Conservation (phyloP, 805 yeast species). For the Trichomonascus vanleenenianus region DNA sequence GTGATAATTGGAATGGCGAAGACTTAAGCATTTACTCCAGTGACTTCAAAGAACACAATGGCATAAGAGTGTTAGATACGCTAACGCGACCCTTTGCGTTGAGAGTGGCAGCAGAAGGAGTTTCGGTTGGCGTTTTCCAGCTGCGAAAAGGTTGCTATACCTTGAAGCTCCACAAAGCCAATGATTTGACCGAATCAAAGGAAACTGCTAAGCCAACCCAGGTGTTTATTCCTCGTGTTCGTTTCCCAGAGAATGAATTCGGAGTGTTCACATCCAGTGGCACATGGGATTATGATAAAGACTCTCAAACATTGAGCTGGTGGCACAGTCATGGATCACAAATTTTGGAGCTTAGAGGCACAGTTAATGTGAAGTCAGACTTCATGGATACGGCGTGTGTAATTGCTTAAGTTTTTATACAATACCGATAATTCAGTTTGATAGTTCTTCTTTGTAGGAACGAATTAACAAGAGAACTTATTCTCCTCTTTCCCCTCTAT, state of each 20-base stretch:
- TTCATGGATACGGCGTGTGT: too few relatives aligned
- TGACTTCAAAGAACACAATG: constrained; percentile 37
- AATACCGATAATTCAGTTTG: too few relatives aligned
- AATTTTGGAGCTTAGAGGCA: not conserved
- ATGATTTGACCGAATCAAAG: not conserved
- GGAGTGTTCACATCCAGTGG: constrained; percentile 53
- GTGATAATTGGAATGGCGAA: constrained; percentile 88
- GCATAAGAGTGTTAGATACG: constrained; percentile 52
- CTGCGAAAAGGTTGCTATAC: constrained; percentile 4
- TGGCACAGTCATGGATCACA: constrained; percentile 32
- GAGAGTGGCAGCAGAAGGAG: constrained; percentile 25
- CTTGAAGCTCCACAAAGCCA: not conserved
- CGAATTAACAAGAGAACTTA: too few relatives aligned
- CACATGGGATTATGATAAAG: constrained; percentile 29
- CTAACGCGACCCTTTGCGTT: constrained; percentile 64
- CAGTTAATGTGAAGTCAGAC: too few relatives aligned
- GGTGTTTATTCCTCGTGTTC: constrained; percentile 65
- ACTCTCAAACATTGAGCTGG: constrained; percentile 58
- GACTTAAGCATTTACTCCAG: constrained; percentile 80
- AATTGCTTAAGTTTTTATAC: too few relatives aligned
- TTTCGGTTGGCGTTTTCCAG: constrained; percentile 12
- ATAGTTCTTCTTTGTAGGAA: too few relatives aligned
- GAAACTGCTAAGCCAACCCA: constrained; percentile 37
- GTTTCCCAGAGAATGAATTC: constrained; percentile 46
- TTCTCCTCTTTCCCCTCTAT: too few relatives aligned